These are phyloP conservation scores for Synchytrium microbalum DNA, from an alignment of 371 early-diverging fungal species.

Conservation along the genomic window DNA sequence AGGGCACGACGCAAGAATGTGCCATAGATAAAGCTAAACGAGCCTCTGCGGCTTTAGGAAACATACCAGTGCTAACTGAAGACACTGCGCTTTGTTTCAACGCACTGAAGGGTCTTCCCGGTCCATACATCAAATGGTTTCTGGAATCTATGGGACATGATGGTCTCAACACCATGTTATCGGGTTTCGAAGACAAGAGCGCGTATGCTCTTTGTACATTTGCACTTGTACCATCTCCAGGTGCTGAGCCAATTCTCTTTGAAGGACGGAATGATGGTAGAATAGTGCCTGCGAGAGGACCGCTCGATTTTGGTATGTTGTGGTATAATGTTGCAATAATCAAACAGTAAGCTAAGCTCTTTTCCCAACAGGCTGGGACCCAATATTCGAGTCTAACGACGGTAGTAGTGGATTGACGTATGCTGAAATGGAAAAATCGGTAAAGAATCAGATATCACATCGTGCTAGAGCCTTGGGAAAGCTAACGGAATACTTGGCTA, in stretches of 20 bases:
- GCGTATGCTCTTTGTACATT: conserved; percentile 88
- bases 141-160: conserved; percentile 70
- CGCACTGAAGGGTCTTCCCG: conserved; percentile 83
- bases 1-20: neutral
- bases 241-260: conserved; percentile 80
- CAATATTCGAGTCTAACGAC: conserved; percentile 80
- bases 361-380: conserved; percentile 89
- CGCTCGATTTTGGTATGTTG: conserved; percentile 58
- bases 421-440: conserved; percentile 77
- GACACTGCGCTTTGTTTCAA: conserved; percentile 91
- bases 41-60: neutral
- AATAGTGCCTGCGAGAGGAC: conserved; percentile 87
- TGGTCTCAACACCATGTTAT: conserved; percentile 72
- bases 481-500: conserved; percentile 31
- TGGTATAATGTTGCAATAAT: conserved; percentile 77
- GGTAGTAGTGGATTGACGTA: conserved; percentile 62
- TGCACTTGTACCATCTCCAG: conserved; percentile 76
- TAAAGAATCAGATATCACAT: conserved; percentile 89
- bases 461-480: conserved; percentile 69
- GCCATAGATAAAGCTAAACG: neutral
- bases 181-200: conserved; percentile 75
- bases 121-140: conserved; percentile 85
- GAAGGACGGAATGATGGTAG: conserved; percentile 77
- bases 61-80: conserved; percentile 54
- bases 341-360: conserved; percentile 79